Evolutionary conservation across 2,329 filamentous ascomycete genomes (phyloP), one percentile per base, ranked within the genome.

Genomic region (Pyricularia sp.): DNA sequence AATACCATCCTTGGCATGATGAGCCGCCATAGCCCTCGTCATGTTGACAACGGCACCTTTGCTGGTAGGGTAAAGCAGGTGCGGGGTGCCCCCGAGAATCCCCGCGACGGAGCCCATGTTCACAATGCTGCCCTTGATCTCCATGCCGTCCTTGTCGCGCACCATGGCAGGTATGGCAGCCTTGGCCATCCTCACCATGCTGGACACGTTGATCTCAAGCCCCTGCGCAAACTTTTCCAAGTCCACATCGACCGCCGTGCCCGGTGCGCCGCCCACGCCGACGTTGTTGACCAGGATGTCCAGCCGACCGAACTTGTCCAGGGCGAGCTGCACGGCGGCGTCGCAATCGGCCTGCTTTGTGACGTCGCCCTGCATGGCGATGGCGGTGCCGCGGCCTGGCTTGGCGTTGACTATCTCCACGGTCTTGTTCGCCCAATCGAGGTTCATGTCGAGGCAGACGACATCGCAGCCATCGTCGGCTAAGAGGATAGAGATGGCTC

Each of bases 241-340:
- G 72, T 90, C 85, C 0, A 90, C 84, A 0, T 87, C 84, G 1
- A 86, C 80, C 0, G 88, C 87, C 1, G 85, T 88, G 0, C 89
- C 89, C 1, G 77, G 69, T 0, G 87, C 83, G 0, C 89, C 89
- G 4, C 81, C 81, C 25, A 90, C 79, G 0, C 89, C 89, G 1
- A 91, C 88, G 69, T 86, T 87, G 73, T 90, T 90, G 50, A 90
- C 79, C 0, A 91, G 77, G 61, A 90, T 87, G 72, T 90, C 87
- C 1, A 91, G 71, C 1, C 85, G 78, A 0, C 86, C 86, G 71
- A 85, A 90, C 1, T 75, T 72, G 2, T 79, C 70, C 0, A 87
- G 17, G 0, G 87, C 82, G 0, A 75, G 69, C 0, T 80, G 70
- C 7, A 83, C 77, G 1, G 78, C 76, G 0, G 70, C 71, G 66